Evolutionary conservation across 495 filamentous ascomycete species (phyloP).

Genomic region (Podospora pseudopauciseta): DNA sequence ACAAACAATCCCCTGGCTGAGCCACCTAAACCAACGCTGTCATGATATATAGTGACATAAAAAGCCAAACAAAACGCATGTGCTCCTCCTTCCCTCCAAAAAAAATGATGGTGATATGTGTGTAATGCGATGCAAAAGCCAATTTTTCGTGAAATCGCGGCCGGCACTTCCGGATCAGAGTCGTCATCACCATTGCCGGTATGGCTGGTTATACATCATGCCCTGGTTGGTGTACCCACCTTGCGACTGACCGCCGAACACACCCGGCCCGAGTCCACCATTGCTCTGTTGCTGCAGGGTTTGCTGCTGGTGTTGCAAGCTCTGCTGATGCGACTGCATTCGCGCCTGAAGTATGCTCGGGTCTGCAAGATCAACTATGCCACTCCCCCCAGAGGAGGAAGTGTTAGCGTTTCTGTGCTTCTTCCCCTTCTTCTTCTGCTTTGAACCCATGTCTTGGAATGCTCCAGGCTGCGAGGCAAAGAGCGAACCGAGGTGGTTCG

Average conservation of each 20-base stretch:
- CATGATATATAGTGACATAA: constrained; percentile 29
- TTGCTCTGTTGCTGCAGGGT: constrained; percentile 72
- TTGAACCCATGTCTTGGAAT: constrained; percentile 80
- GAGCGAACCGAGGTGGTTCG: constrained; percentile 83
- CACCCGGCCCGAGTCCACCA: constrained; percentile 79
- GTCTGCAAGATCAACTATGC: constrained; percentile 99
- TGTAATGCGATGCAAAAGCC: constrained; percentile 13
- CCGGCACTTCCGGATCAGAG: constrained; percentile 1
- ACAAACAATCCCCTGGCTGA: constrained; percentile 18
- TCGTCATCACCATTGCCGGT: constrained; percentile 63
- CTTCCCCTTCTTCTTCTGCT: constrained; percentile 99
- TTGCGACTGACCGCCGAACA: constrained; percentile 89
- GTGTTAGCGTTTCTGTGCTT: constrained; percentile 99
- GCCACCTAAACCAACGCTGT: constrained; percentile 23
- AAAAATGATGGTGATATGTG: constrained; percentile 14
- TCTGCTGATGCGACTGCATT: constrained; percentile 81
- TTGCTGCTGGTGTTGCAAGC: constrained; percentile 57
- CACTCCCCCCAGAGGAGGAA: constrained; percentile 97
- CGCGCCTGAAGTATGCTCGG: constrained; percentile 98
- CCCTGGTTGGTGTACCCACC: constrained; percentile 94
- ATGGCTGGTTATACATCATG: constrained; percentile 81
- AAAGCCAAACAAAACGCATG: constrained; percentile 22
- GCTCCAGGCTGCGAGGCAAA: constrained; percentile 80
- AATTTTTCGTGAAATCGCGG: constrained; percentile 3
- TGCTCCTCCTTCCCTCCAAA: constrained; percentile 21